Evolutionary conservation across 305 asterid species (phyloP), one percentile per base, ranked within the genome.

Genomic region (Fraxinus platypoda): DNA sequence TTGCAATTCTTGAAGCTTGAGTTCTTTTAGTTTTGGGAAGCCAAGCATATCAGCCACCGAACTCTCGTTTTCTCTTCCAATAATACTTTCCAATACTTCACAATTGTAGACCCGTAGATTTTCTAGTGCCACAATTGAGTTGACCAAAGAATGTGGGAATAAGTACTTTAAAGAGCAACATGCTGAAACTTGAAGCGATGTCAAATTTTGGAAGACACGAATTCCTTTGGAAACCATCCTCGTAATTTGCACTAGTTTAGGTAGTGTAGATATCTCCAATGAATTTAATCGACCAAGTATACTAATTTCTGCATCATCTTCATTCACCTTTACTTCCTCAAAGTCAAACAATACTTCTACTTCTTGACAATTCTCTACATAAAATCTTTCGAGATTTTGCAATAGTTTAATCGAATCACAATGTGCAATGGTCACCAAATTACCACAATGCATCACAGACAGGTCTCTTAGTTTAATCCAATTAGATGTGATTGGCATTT

Each of bases 271-370:
- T 23, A 75, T 25, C 12, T 52, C 59, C 49, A 81, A 23, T n/a
- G 75, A 31, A 35, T 74, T 25, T 21, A 81, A 62, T 34, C 46
- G 80, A 75, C 41, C 13, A n/a, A 81, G 75, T 28, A 46, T 23
- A 6, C 13, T 54, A 49, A 49, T 17, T 26, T 62, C 68, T 7
- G 30, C 64, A 23, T 59, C 49, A 23, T 31, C 66, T 38, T 25
- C 66, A 4, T 2, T 17, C 59, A 25, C 79, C 66, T 9, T 34
- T 37, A 81, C 46, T 2, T 74, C 66, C 57, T 25, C 28, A 25
- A 74, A 81, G 73, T 81, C 68, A 12, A 81, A 59, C 38, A 75
- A 35, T n/a, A 81, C 75, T 57, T 54, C 80, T 13, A 74, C 26
- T 41, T 4, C 74, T 49, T 4, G 59, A 57, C 80, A 74, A 25